Base-by-base conservation (phyloP, 2,329 filamentous ascomycete species). In the Arachnomyces sp. region DNA sequence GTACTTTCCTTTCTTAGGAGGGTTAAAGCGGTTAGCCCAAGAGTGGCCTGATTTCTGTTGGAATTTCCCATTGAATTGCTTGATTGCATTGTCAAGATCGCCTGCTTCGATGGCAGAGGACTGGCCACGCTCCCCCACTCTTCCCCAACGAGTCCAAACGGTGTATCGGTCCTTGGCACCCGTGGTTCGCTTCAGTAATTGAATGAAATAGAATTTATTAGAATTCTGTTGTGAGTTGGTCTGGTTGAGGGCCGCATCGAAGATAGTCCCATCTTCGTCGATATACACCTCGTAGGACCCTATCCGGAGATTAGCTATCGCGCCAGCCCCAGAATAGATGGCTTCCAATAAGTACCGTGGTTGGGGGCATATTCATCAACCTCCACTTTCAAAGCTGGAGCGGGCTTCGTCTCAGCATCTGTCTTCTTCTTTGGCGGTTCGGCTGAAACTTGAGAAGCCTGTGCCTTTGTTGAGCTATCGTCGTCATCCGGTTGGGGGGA, bases 181-280 rank as follows among this genome's bases (percentile, higher is more conserved):
- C 75, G 50, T 35, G n/a, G 40, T 42, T 7, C 40, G 38, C 2
- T 39, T 38, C n/a, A 79, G 53, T 46, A 84, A 67, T 67, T 90
- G 84, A 18, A 88, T 59, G 18, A 77, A 76, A 54, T 89, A 90
- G 58, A 89, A 90, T 50, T 92, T 92, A 60, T 92, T 90, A 60
- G 84, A 83, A 55, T 90, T 92, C 34, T 72, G 62, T 0, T 68
- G 64, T 0, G 83, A 68, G 49, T 87, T 84, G 8, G 85, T 83
- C 57, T 89, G 82, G 50, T 89, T 92, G 34, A 93, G 67, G 0
- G 82, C 79, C 0, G 83, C 85, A 55, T 93, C 86, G 58, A 77
- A 90, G 35, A 90, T 85, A 40, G 82, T 63, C 14, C 78, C 77
- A 30, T 73, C 61, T 1, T 73, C 62, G 44, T 81, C 81, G 41